A percentile compares a stretch with the other conserved stretches of the same genome.
phyloP scores from a whole-genome alignment of 371 early-diverging fungal genomes.

The Synchytrium microbalum region DNA sequence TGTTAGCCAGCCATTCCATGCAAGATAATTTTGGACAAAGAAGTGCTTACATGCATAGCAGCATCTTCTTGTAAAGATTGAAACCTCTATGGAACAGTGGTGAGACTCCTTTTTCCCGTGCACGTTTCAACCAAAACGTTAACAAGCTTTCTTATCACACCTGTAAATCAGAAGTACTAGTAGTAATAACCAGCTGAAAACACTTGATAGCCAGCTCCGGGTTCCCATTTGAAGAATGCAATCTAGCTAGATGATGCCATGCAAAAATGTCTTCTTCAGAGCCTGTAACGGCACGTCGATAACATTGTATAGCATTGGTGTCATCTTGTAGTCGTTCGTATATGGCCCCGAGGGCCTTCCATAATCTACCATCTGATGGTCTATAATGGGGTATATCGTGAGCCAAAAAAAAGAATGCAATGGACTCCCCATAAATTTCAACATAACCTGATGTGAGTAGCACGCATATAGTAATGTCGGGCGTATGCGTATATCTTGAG shows the following conservation, averaged over 20 bases:
- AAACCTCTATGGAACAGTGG: neutral
- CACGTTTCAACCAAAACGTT: too few species aligned
- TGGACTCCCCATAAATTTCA: too few species aligned
- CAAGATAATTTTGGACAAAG: too few species aligned
- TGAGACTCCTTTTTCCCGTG: too few species aligned
- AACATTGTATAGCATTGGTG: neutral
- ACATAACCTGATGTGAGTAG: neutral
- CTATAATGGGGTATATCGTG: neutral
- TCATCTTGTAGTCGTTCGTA: neutral
- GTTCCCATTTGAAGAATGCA: neutral
- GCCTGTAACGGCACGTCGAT: neutral
- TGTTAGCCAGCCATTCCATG: too few species aligned
- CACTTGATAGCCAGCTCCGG: neutral
- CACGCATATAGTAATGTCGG: neutral
- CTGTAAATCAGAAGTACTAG: neutral
- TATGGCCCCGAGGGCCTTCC: neutral
- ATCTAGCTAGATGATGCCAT: neutral
- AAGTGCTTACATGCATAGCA: neutral
- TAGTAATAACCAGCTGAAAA: neutral
- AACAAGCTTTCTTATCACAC: too few species aligned
- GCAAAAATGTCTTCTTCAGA: neutral
- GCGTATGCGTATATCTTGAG: conserved; percentile 74
- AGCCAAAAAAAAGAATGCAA: too few species aligned
- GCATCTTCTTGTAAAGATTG: neutral
- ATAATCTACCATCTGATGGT: neutral